Base-by-base conservation (phyloP, 2,329 filamentous ascomycete species). In the Calonectria honghensis region DNA sequence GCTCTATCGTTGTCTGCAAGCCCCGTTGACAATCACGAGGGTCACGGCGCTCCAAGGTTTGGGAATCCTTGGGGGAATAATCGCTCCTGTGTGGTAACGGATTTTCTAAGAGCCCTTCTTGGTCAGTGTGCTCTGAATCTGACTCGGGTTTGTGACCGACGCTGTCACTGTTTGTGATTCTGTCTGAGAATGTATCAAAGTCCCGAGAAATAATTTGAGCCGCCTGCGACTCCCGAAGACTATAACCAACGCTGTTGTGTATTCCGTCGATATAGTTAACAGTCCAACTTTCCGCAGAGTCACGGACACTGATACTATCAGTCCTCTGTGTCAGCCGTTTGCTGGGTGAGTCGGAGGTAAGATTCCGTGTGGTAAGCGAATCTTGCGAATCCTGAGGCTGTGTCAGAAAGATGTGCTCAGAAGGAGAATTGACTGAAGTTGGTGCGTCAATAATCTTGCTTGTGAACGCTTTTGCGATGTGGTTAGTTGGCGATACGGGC, bases 121-220 rank as follows among this genome's bases (percentile, higher is more conserved):
- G 45, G 13, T 35, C 59, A 68, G 41, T 54, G 3, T 59, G 39
- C 32, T 63, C 35, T 24, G 32, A 63, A n/a, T 39, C 24, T 20
- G 74, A 69, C 35, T 54, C 39, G 29, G 66, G 63, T 51, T 16
- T 52, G 6, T 63, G 70, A 20, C 68, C 72, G 11, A 73, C 70
- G 29, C 67, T 45, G 64, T 78, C 72, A 24, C 76, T 79, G 10
- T 74, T 70, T 29, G 54, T 72, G 24, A 78, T 72, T 20, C 69
- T 73, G 37, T 74, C 74, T 7, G 70, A 54, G 35, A 69, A 75
- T 24, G 72, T 69, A 13, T 77, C 70, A 13, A 79, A 80, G 20
- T 65, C 72, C 27, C 32, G 75, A 37, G 57, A 63, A 20, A 80
- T 50, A n/a, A 81, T 59, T 63, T 84, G 83, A 51, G 82, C 81